Percentiles rank a stretch among this genome's conserved stretches.
Evolutionary conservation across 1,139 yeast genomes (phyloP).

Genomic region (Candida pseudoviswanathii): DNA sequence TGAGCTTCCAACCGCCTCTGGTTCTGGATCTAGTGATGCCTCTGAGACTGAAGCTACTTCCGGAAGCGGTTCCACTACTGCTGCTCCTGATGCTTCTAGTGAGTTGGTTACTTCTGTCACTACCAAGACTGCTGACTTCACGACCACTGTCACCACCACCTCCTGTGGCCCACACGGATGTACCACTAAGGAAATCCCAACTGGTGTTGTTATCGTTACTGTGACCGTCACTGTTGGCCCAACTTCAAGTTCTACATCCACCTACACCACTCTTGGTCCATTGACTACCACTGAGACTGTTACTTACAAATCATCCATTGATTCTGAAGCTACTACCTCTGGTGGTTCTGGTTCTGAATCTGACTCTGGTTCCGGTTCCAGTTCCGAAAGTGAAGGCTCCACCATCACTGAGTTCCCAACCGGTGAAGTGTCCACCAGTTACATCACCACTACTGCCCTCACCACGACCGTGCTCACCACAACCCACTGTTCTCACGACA

Average conservation of each 20-base stretch:
- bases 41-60: not conserved
- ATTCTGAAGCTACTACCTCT: not conserved
- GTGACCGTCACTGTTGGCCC: constrained; percentile 6
- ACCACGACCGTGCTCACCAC: constrained; percentile 36
- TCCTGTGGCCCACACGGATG: constrained; percentile 5
- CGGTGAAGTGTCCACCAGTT: constrained; percentile 2
- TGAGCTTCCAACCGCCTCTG: not conserved
- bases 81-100: not conserved
- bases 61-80: not conserved
- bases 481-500: constrained; percentile 47
- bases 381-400: not conserved
- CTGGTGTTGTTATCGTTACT: constrained; percentile 9
- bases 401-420: not conserved
- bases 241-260: constrained; percentile 1
- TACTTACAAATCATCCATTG: not conserved
- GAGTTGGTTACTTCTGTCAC: not conserved
- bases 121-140: constrained; percentile 5
- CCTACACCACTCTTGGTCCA: constrained; percentile 12
- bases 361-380: not conserved
- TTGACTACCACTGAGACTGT: constrained; percentile 5
- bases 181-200: constrained; percentile 2
- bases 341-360: not conserved
- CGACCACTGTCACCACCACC: constrained; percentile 5
- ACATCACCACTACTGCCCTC: constrained; percentile 16
- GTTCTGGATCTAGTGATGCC: not conserved